Evolutionary conservation across 2,329 filamentous ascomycete species (phyloP).

Genomic region (Aspergillus persii): DNA sequence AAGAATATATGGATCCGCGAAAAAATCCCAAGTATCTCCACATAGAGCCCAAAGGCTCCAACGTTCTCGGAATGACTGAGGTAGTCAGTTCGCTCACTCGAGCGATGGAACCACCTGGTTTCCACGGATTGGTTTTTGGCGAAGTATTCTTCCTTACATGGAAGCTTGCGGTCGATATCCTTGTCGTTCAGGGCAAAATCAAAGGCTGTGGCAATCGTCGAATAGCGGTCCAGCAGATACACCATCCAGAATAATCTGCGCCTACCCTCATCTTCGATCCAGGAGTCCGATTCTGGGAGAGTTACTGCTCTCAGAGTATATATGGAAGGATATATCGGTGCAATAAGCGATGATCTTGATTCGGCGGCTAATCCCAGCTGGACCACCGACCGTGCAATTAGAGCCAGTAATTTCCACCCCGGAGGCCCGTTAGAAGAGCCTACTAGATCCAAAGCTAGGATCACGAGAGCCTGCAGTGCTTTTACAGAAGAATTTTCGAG

Average conservation of each 20-base stretch:
- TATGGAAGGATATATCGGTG: constrained; percentile 78
- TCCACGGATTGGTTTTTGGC: constrained; percentile 79
- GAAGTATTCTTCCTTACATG: constrained; percentile 85
- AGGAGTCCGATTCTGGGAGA: constrained; percentile 76
- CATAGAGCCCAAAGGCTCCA: constrained; percentile 84
- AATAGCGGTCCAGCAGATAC: constrained; percentile 84
- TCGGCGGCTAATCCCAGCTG: constrained; percentile 85
- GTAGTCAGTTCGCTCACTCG: constrained; percentile 57
- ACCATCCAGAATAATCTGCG: constrained; percentile 91
- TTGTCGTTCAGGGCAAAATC: constrained; percentile 87
- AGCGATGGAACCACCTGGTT: constrained; percentile 72
- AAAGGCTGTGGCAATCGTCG: constrained; percentile 86
- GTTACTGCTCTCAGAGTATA: constrained; percentile 85
- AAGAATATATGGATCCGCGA: constrained; percentile 86
- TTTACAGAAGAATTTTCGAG: constrained; percentile 89
- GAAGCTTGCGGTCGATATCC: constrained; percentile 82
- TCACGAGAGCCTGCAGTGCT: constrained; percentile 80
- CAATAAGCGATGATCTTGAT: constrained; percentile 72
- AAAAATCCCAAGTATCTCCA: constrained; percentile 83
- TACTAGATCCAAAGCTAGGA: constrained; percentile 78
- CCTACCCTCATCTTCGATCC: constrained; percentile 84
- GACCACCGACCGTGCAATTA: constrained; percentile 85
- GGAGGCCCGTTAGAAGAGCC: constrained; percentile 87
- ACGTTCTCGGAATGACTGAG: constrained; percentile 74
- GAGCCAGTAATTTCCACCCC: constrained; percentile 85